A percentile compares a stretch with the other conserved stretches of the same genome.
These are phyloP conservation scores for Curvularia eragrostidis DNA, from an alignment of 2,329 filamentous ascomycete species.

Conservation along the genomic window DNA sequence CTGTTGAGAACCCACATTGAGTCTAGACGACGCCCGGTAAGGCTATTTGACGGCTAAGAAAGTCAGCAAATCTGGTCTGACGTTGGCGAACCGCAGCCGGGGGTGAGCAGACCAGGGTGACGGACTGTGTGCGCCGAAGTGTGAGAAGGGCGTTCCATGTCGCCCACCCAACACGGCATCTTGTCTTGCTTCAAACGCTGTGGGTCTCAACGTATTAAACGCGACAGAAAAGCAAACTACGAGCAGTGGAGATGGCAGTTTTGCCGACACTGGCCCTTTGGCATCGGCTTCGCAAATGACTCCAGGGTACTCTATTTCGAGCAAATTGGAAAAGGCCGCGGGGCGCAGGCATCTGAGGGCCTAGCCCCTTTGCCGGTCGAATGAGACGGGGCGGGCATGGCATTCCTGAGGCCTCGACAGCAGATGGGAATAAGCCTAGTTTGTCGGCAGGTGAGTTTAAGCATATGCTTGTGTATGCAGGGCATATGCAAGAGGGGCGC, in stretches of 20 bases:
- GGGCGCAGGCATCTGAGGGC: background rate
- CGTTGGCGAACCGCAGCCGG: background rate
- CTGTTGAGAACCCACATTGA: constrained; percentile 3
- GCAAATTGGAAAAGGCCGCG: background rate
- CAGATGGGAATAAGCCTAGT: constrained; percentile 15
- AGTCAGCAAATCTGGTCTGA: background rate
- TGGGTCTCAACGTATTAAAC: background rate
- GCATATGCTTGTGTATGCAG: constrained; percentile 1
- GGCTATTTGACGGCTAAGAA: background rate
- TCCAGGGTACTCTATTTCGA: background rate
- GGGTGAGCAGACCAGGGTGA: background rate
- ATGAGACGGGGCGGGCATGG: background rate
- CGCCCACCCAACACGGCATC: background rate
- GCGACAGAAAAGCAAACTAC: constrained; percentile 3
- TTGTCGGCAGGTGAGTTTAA: constrained; percentile 16
- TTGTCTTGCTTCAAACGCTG: background rate
- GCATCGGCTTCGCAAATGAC: background rate
- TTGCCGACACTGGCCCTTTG: background rate
- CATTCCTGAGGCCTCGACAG: background rate
- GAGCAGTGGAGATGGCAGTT: background rate
- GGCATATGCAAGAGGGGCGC: background rate
- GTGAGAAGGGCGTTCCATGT: background rate
- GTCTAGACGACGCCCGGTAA: background rate
- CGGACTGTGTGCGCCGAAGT: background rate
- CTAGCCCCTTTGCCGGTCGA: background rate